Base-by-base conservation (phyloP, 805 yeast genomes). In the Metschnikowia cubensis region DNA sequence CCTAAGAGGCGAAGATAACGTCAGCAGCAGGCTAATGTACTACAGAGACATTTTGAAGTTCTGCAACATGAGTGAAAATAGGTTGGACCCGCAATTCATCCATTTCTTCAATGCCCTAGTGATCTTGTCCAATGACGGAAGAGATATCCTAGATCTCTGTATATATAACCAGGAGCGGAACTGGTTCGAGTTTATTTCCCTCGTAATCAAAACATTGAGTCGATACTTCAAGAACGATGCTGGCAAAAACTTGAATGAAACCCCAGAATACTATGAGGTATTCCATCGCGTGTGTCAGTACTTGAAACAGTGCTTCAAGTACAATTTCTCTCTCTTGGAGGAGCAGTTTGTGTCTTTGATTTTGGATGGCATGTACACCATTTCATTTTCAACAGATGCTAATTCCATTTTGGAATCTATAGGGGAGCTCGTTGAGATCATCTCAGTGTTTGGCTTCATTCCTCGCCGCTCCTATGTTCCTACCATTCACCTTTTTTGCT, bases 11-110 rank as follows among this genome's bases (percentile, higher is more conserved):
- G 84, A 81, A 38, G 58, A 69, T 8, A 67, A 73, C 14, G 76
- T 79, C 1, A 72, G 80, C 4, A 66, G 80, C 6, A 68, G 77
- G 45, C 59, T 83, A 45, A 70, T 77, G 47, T 86, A 83, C 64
- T 89, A 83, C 63, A 71, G 77, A 49, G 86, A 84, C 44, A 77
- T 87, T 1, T 64, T 80, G 33, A 56, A 60, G 3, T 75, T 65
- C 51, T 76, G 84, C 51, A 58, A 59, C 21, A 59, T 73, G 15
- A 55, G 70, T 6, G 65, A 60, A 2, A 35, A 56, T 53, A 50
- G 59, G 14, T 55, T 74, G 14, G 81, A 81, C 48, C 75, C 76
- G 2, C 84, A 83, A 53, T 74, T 80, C 53, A 79, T 74, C 41
- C 57, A 75, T 17, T 80, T 82, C 45, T 60, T 85, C 29, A 54